Base-by-base conservation (phyloP, 768 basidiomycete species). In the Candolleomyces eurysporus region DNA sequence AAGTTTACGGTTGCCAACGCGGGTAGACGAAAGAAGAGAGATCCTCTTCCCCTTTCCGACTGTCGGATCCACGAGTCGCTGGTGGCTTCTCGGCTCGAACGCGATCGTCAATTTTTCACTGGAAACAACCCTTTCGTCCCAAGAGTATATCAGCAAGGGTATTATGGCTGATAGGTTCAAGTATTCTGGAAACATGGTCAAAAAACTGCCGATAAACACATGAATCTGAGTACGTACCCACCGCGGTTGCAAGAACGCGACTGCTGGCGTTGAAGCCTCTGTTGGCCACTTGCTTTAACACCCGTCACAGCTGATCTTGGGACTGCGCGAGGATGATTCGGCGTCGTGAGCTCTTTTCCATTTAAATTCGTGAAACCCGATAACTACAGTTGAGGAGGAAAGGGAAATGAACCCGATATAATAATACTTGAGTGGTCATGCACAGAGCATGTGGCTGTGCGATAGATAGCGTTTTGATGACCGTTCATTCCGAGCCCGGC, bases 181-280 rank as follows among this genome's bases (percentile, higher is more conserved):
- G 57, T 40, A 61, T 61, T 21, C 61, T 61, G 53, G 14, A 36
- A 31, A 39, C 10, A 59, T 14, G 19, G 19, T 30, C 19, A 21
- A n/a, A 26, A 21, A 32, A 19, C n/a, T n/a, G 22, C 14, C 26
- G 9, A 21, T 1, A 11, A 8, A 36, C n/a, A 19, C 11, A 22
- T 1, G 11, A 48, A 48, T 3, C 9, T n/a, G 22, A 30, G n/a
- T 16, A 45, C 84, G 63, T 32, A 87, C 86, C 86, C 86, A 61
- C 86, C 86, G 58, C 86, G 82, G 71, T 89, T 86, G 57, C 89
- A 81, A 71, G 88, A 87, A 26, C 88, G 78, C 39, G 87, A 79
- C 65, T 89, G 84, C 62, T 85, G 85, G 46, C 87, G 81, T 67
- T 87, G 79, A 16, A 84, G 68, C 48, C 89, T 83, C 52, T 86